Evolutionary conservation across 2,329 filamentous ascomycete genomes (phyloP), one percentile per base, ranked within the genome.

Genomic region (Phoma herbarum): DNA sequence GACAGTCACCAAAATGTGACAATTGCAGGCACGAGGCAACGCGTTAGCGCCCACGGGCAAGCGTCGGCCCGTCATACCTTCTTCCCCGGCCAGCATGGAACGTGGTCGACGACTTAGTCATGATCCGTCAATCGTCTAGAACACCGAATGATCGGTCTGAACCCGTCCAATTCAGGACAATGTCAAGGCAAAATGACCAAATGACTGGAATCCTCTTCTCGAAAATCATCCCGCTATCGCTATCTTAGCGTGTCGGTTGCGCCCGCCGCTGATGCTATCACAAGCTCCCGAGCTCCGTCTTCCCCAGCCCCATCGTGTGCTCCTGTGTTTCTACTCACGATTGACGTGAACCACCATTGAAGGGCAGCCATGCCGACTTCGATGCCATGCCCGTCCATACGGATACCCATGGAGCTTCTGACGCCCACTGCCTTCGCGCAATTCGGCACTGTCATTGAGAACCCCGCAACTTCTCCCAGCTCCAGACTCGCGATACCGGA

Each of bases 381-480:
- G 39, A 78, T 78, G 69, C 65, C 79, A 67, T 56, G 75, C 62
- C 74, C 77, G 46, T 74, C 70, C 68, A 73, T 79, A 61, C 67
- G 73, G 46, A 77, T 95, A 66, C 81, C 81, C 23, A 84, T 90
- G 9, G 80, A 84, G 66, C 86, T 87, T n/a, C 85, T 97, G 51
- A 90, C 87, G 9, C 84, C 85, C 44, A 80, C 82, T 4, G 80
- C 85, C 51, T 98, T 97, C 78, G 82, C 87, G 14, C 83, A 86
- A 42, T 99, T 96, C 77, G 95, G 95, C 74, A 89, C 90, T 54
- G 92, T 95, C 45, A 85, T 97, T 67, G 81, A 88, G 73, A 92
- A 94, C 73, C 91, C 92, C 29, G 74, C 83, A 20, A 82, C 72
- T 41, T 84, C 60, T 84, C 85, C 42, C 28, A 67, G 67, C 22